Conservation (phyloP, 371 early-diverging fungal species). For the Coemansia sp. region DNA sequence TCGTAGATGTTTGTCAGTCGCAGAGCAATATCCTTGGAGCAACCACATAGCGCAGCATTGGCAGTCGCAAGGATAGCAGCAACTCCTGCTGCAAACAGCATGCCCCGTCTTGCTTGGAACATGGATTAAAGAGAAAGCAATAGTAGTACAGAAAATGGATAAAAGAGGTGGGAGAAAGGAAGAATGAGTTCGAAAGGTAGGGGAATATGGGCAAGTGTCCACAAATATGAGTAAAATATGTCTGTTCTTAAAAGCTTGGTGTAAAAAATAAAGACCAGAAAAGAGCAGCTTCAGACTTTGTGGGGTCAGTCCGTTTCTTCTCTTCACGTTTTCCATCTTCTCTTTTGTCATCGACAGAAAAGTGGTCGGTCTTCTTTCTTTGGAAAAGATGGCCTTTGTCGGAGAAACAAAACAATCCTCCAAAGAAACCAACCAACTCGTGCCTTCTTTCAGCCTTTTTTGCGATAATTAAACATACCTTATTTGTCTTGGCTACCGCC, state of each 20-base stretch:
- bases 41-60: slow-evolving; percentile 9
- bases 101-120: not conserved
- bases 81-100: not conserved
- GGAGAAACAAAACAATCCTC: not conserved
- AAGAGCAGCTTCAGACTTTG: not conserved
- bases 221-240: not conserved
- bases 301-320: not conserved
- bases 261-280: not conserved
- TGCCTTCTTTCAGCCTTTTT: not conserved
- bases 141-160: not conserved
- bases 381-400: not conserved
- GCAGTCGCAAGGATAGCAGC: not conserved
- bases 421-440: not conserved
- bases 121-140: not conserved
- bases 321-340: not conserved
- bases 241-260: not conserved
- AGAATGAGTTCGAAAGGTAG: not conserved
- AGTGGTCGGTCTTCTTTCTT: not conserved
- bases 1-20: slow-evolving; percentile 43
- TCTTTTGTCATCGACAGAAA: not conserved
- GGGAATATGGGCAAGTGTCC: not conserved
- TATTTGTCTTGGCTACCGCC: not conserved
- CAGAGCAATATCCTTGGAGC: slow-evolving; percentile 29
- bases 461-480: not conserved
- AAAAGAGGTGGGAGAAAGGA: not conserved